Evolutionary conservation across 2,329 filamentous ascomycete species (phyloP), one percentile per base, ranked within the genome.

Genomic region (Helotiales sp.): DNA sequence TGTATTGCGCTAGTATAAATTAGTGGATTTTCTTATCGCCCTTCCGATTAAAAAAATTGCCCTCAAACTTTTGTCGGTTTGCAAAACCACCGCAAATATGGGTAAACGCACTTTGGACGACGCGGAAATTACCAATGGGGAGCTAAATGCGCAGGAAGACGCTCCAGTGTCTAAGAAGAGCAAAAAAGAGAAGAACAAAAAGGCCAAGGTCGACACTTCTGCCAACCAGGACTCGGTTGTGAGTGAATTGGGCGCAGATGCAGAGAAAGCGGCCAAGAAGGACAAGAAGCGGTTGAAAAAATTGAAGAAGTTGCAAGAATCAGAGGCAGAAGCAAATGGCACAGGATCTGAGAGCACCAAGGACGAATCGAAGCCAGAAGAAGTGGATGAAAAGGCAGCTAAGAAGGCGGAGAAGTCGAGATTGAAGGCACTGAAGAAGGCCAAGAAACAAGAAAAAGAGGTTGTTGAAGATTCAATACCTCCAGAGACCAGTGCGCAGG

Each of bases 231-330:
- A 56, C 25, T 59, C 55, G 36, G 59, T 54, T 52, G 49, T 52
- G 40, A 63, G 55, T 31, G 62, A 64, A 27, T 66, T 62, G 36
- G 62, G 64, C 47, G 66, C 60, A 9, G 65, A 66, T 36, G 62
- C 63, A 50, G 72, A 74, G 34, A 73, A 74, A 55, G 70, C 71
- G 38, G 71, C 68, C 48, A 67, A 69, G 31, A 74, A 72, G 46
- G 75, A 77, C 61, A 72, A 73, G 55, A 75, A 75, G 59, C 70
- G 71, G 25, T 70, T 72, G 42, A 74, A 74, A 49, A 70, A 74
- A 60, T 68, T 73, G 47, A 67, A 69, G 58, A 71, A 67, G 42
- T 27, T 54, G 27, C 50, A 63, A 25, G 44, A 59, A 12, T 42
- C 48, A 24, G 61, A 62, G 31, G 61, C 69, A 31, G 65, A 67